These are phyloP conservation scores for Cladorrhinum samala DNA, from an alignment of 495 filamentous ascomycete species.

Conservation along the genomic window DNA sequence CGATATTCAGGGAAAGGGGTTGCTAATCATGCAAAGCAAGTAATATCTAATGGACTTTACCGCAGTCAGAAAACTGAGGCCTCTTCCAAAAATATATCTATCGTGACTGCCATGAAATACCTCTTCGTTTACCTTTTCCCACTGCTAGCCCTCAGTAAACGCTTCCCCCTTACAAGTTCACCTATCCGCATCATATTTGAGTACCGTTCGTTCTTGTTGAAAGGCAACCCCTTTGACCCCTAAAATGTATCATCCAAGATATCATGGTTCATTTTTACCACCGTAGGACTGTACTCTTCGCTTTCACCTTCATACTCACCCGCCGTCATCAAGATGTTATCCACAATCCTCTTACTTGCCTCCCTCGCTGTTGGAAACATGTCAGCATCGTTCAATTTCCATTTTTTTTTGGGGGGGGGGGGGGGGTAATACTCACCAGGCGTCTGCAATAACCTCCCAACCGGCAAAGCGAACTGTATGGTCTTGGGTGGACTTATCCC, in stretches of 20 bases:
- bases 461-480: conserved; percentile 91
- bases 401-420: conserved; percentile 1
- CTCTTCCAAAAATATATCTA: too few relatives aligned
- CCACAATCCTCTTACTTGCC: conserved; percentile 86
- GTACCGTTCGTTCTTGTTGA: too few relatives aligned
- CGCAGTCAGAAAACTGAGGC: too few relatives aligned
- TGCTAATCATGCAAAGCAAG: too few relatives aligned
- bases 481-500: conserved; percentile 91
- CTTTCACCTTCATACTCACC: conserved; percentile 56
- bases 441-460: conserved; percentile 80
- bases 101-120: too few relatives aligned
- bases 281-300: conserved; percentile 63
- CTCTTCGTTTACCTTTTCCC: too few relatives aligned
- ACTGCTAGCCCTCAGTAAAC: too few relatives aligned
- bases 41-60: too few relatives aligned
- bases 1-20: too few relatives aligned
- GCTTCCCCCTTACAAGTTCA: too few relatives aligned
- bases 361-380: conserved; percentile 57
- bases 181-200: too few relatives aligned
- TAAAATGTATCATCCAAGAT: conserved; percentile 69
- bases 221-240: too few relatives aligned
- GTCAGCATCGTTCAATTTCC: neutral
- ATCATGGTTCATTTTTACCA: conserved; percentile 60
- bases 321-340: conserved; percentile 81
- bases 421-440: neutral